phyloP scores from a whole-genome alignment of 345 rosid species.

The Eucalyptus pauciflora region DNA sequence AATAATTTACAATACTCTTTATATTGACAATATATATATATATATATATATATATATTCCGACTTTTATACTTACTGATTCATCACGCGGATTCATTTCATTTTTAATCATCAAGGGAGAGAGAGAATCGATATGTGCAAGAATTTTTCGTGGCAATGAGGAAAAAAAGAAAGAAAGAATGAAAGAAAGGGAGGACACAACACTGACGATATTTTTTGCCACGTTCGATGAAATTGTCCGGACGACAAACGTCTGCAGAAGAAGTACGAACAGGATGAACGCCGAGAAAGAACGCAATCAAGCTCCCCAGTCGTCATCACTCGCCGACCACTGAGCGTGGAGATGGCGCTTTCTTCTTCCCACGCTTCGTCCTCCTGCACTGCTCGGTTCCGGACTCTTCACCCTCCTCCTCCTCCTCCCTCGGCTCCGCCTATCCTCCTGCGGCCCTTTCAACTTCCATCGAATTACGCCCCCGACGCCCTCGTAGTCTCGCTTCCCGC shows the following conservation, averaged over 20 bases:
- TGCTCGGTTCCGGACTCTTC: not conserved
- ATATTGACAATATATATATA: too few relatives aligned
- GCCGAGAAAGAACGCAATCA: not conserved
- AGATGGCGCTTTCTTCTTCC: not conserved
- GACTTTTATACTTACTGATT: fast-evolving
- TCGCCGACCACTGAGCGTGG: not conserved
- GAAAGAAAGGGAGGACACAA: not conserved
- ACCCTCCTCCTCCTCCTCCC: not conserved
- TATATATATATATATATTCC: too few relatives aligned
- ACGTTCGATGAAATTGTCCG: not conserved
- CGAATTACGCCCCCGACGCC: not conserved
- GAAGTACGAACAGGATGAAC: not conserved
- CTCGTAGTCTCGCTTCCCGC: not conserved
- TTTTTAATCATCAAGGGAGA: not conserved
- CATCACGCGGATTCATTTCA: not conserved
- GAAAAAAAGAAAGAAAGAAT: not conserved
- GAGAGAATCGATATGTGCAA: not conserved
- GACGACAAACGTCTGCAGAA: not conserved
- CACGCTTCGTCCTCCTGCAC: not conserved
- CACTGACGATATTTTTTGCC: not conserved
- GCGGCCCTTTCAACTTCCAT: not conserved
- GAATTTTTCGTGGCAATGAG: not conserved
- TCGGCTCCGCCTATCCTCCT: not conserved
- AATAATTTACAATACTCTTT: too few relatives aligned
- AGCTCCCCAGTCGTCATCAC: not conserved